phyloP scores from a whole-genome alignment of 805 yeast genomes.

The Tanozyma kutaoensis region DNA sequence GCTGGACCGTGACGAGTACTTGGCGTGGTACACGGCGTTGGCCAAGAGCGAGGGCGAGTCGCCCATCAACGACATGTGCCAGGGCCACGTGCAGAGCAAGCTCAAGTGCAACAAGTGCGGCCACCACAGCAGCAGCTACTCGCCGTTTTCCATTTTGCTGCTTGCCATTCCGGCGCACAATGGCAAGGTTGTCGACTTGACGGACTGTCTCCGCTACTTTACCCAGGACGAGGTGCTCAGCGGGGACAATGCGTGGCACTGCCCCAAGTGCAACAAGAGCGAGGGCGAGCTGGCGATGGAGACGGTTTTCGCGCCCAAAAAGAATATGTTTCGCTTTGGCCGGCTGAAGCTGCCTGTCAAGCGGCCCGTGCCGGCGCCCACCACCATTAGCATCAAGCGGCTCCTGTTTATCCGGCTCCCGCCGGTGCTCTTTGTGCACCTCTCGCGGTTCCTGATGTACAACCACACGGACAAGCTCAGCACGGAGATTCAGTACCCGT shows the following conservation, averaged over 20 bases:
- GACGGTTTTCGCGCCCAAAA: slow-evolving; percentile 21
- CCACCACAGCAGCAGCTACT: slow-evolving; percentile 42
- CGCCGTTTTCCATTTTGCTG: slow-evolving; percentile 50
- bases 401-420: slow-evolving; percentile 22
- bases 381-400: slow-evolving; percentile 9
- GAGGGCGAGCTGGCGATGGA: slow-evolving; percentile 5
- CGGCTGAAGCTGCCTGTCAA: slow-evolving; percentile 11
- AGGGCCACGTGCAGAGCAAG: slow-evolving; percentile 60
- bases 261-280: slow-evolving; percentile 50
- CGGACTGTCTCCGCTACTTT: slow-evolving; percentile 51
- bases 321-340: slow-evolving; percentile 16
- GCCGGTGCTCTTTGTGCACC: slow-evolving; percentile 23
- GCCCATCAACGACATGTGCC: slow-evolving; percentile 53
- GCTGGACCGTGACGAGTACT: slow-evolving; percentile 35
- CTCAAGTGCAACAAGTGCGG: slow-evolving; percentile 57
- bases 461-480: slow-evolving; percentile 40
- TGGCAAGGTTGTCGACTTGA: slow-evolving; percentile 24
- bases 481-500: slow-evolving; percentile 41
- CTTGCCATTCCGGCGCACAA: slow-evolving; percentile 40
- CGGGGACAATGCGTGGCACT: slow-evolving; percentile 79
- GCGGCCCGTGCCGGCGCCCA: not conserved
- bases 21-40: slow-evolving; percentile 45
- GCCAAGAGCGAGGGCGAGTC: slow-evolving; percentile 48
- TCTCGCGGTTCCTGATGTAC: slow-evolving; percentile 30
- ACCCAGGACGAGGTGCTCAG: slow-evolving; percentile 49